phyloP scores from a whole-genome alignment of 208 protist genomes.

The Acanthamoeba healyi region DNA sequence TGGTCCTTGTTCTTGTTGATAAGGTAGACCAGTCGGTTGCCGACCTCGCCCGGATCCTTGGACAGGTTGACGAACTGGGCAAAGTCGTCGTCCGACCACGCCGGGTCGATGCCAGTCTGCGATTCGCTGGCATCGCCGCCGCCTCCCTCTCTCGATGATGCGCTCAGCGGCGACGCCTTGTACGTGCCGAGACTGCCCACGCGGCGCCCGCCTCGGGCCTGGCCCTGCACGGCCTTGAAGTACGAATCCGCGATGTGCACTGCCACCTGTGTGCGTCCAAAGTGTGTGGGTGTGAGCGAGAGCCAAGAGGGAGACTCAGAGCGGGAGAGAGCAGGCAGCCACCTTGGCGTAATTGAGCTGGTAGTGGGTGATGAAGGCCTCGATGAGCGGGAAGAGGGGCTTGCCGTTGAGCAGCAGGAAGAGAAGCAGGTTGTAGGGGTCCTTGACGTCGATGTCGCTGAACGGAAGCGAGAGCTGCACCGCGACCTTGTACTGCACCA shows the following conservation, averaged over 20 bases:
- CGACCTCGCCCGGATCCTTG: conserved; percentile 39
- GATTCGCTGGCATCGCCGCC: not conserved
- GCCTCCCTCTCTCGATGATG: not conserved
- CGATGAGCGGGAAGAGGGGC: conserved; percentile 54
- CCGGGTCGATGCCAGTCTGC: conserved; percentile 32
- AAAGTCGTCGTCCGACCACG: conserved; percentile 55
- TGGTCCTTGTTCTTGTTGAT: conserved; percentile 35
- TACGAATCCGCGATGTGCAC: conserved; percentile 31
- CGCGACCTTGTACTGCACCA: conserved; percentile 67
- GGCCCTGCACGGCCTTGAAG: conserved; percentile 29
- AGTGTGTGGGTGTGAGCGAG: too few species aligned
- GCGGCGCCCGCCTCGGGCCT: not conserved
- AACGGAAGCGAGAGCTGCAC: conserved; percentile 47
- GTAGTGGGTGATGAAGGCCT: conserved; percentile 67
- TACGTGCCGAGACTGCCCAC: not conserved
- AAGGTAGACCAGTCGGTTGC: conserved; percentile 23
- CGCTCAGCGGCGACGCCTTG: not conserved
- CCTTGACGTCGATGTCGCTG: conserved; percentile 20
- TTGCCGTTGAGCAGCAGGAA: conserved; percentile 65
- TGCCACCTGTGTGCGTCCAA: too few species aligned
- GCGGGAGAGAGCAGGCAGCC: too few species aligned
- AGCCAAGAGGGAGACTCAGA: too few species aligned
- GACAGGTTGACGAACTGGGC: conserved; percentile 43
- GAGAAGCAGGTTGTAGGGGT: conserved; percentile 65
- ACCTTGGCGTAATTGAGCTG: conserved; percentile 57